Conservation (phyloP, 78 protist genomes). For the Monocercomonoides exilis region DNA sequence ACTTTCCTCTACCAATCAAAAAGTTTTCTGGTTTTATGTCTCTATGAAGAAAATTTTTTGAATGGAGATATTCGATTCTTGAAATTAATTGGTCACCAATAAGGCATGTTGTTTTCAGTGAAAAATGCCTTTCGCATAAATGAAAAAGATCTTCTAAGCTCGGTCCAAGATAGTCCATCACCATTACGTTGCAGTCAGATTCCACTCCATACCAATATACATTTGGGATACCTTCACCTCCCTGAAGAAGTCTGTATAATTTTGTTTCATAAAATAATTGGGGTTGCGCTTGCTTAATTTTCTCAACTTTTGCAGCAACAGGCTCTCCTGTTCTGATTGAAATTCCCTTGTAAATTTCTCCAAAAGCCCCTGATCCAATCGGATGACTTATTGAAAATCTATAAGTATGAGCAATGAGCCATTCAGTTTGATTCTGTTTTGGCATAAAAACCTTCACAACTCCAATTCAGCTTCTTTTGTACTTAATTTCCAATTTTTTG, state of each 20-base stretch:
- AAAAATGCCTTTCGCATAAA: conserved; percentile 19
- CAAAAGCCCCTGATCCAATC: conserved; percentile 32
- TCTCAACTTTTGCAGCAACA: conserved; percentile 22
- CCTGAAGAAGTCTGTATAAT: conserved; percentile 23
- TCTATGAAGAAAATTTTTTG: no score
- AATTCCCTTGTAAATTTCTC: conserved; percentile 21
- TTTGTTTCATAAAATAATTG: conserved; percentile 32
- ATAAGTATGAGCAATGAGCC: no score
- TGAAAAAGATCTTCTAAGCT: conserved; percentile 34
- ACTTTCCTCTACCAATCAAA: conserved; percentile 34
- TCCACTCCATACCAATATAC: conserved; percentile 33
- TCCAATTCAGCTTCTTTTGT: no score
- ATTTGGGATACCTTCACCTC: conserved; percentile 37
- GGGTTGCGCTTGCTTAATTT: conserved; percentile 10
- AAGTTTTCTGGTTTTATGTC: no score
- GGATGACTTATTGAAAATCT: no score
- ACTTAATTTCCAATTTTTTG: no score
- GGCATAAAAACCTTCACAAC: no score
- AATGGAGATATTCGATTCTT: no score
- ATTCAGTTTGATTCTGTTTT: no score
- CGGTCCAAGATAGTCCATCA: conserved; percentile 41
- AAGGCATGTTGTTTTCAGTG: conserved; percentile 30
- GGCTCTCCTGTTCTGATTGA: conserved; percentile 16
- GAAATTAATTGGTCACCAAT: conserved; percentile 46
- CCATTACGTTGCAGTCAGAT: conserved; percentile 29